Percentiles rank a stretch among this genome's conserved stretches.
These are phyloP conservation scores for Pseudotsuga menziesii DNA, from an alignment of 75 land plant genomes.

Conservation along the genomic window DNA sequence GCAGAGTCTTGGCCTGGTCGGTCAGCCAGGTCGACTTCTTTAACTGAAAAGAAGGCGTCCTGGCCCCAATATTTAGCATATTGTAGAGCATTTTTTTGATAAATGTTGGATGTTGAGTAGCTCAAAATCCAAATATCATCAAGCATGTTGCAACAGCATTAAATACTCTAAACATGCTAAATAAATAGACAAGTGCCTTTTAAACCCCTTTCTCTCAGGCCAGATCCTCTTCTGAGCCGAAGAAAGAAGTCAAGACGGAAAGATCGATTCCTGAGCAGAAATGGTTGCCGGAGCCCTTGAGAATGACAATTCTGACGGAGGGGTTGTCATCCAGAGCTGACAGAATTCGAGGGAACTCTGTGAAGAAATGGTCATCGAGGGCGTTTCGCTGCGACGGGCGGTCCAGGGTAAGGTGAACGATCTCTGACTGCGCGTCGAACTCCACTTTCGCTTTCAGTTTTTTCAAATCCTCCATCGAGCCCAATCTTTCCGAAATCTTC, in stretches of 20 bases:
- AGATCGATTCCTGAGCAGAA: constrained; percentile 97
- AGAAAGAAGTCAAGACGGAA: constrained; percentile 20
- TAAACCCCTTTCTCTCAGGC: constrained; percentile 46
- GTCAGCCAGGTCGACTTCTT: constrained; percentile 91
- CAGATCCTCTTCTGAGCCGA: background rate
- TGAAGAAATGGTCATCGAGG: constrained; percentile 51
- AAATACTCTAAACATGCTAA: no score
- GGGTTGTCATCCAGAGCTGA: constrained; percentile 66
- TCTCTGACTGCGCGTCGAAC: constrained; percentile 23
- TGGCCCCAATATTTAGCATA: constrained; percentile 66
- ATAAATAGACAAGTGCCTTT: no score
- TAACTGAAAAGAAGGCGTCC: constrained; percentile 67
- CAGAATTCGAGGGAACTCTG: constrained; percentile 70
- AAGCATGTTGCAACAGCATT: no score
- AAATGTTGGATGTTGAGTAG: no score
- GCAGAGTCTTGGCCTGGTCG: constrained; percentile 84
- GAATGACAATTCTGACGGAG: constrained; percentile 56
- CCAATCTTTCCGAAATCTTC: background rate
- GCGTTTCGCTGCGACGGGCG: constrained; percentile 78
- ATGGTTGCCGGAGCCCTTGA: constrained; percentile 54
- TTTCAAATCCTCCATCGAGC: constrained; percentile 14
- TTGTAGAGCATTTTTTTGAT: no score
- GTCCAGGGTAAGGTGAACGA: constrained; percentile 59
- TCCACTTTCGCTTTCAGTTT: constrained; percentile 19
- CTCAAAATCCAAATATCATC: no score